Evolutionary conservation across 2,329 filamentous ascomycete genomes (phyloP).

Genomic region (Botryotinia narcissicola): DNA sequence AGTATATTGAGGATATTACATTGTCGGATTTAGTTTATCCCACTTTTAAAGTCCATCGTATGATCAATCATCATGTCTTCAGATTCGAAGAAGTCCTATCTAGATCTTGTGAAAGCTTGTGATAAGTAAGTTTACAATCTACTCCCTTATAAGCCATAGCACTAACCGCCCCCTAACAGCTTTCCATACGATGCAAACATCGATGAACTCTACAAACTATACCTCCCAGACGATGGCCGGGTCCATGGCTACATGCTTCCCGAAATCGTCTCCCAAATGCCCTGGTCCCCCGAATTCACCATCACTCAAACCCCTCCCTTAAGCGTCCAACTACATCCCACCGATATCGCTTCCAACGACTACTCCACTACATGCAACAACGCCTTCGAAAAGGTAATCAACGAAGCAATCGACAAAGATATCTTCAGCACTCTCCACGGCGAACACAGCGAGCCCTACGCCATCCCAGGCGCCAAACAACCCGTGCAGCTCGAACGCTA

Average conservation of each 20-base stretch:
- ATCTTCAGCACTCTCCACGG: slow-evolving; percentile 29
- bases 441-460: slow-evolving; percentile 20
- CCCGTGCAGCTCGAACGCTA: slow-evolving; percentile 22
- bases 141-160: rapidly evolving
- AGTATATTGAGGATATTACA: not conserved
- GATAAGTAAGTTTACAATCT: slow-evolving; percentile 43
- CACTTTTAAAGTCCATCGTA: not conserved
- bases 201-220: slow-evolving; percentile 44
- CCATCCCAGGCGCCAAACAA: not conserved
- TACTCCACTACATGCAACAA: slow-evolving; percentile 41
- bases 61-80: not conserved
- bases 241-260: slow-evolving; percentile 52
- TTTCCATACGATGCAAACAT: slow-evolving; percentile 23
- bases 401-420: slow-evolving; percentile 44
- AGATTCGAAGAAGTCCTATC: slow-evolving; percentile 27
- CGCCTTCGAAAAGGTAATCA: slow-evolving; percentile 40
- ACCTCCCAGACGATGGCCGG: slow-evolving; percentile 45
- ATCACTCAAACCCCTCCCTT: slow-evolving; percentile 36
- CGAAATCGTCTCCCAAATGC: slow-evolving; percentile 46
- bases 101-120: slow-evolving; percentile 43
- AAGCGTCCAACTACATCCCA: slow-evolving; percentile 37
- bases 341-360: slow-evolving; percentile 34
- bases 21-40: not conserved
- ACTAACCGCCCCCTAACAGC: not conserved
- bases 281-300: slow-evolving; percentile 45